phyloP scores from a whole-genome alignment of 83 land plant genomes.

The Thuja plicata region DNA sequence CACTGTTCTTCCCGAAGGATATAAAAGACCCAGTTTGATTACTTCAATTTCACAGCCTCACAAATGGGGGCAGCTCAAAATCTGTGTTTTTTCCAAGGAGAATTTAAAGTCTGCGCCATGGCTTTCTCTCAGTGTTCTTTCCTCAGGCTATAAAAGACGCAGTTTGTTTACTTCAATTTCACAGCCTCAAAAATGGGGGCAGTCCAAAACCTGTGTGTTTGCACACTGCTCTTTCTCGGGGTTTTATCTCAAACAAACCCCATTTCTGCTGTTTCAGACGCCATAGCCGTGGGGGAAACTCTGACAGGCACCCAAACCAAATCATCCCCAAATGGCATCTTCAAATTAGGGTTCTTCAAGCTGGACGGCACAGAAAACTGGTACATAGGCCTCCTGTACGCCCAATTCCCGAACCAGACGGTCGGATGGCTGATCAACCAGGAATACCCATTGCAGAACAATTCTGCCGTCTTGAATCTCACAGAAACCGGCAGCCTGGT shows the following conservation, averaged over 20 bases:
- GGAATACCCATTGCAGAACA: conserved; percentile 5
- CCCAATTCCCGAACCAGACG: background rate
- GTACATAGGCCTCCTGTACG: background rate
- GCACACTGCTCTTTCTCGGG: background rate
- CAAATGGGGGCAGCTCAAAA: background rate
- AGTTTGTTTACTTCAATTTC: background rate
- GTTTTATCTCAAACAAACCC: background rate
- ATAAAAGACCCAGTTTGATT: background rate
- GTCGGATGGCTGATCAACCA: background rate
- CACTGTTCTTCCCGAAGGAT: background rate
- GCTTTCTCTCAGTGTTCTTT: background rate
- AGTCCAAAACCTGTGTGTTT: background rate
- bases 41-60: background rate
- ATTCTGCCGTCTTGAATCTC: background rate
- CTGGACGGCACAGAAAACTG: background rate
- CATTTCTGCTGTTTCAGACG: background rate
- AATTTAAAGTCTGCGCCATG: background rate
- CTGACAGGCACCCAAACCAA: background rate
- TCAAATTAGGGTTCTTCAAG: background rate
- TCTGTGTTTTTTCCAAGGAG: background rate
- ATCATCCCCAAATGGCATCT: background rate
- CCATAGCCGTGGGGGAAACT: background rate
- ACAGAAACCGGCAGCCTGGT: conserved; percentile 10
- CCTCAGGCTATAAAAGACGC: background rate
- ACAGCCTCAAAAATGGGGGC: background rate